Evolutionary conservation across 352 stramenopile genomes (phyloP).

Genomic region (Phytophthora fragariaefolia): DNA sequence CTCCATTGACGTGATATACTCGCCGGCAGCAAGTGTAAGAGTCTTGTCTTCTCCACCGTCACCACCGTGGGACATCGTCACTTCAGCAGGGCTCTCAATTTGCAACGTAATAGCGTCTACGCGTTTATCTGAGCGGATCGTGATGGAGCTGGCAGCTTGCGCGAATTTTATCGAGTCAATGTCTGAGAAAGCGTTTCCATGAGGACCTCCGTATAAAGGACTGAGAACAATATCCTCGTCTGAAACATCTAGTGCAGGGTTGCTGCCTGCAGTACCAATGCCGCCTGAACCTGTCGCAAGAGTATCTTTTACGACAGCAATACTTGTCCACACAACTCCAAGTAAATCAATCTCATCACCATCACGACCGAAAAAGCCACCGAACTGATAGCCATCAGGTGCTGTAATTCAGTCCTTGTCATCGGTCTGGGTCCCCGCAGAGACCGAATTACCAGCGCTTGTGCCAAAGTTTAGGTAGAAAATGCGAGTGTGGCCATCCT

Average conservation of each 20-base stretch:
- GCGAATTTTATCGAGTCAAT: slow-evolving; percentile 4
- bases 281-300: background rate
- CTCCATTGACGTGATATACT: slow-evolving; percentile 9
- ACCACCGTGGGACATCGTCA: slow-evolving; percentile 7
- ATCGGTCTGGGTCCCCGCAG: slow-evolving; percentile 7
- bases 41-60: slow-evolving; percentile 4
- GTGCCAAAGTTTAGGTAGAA: slow-evolving; percentile 17
- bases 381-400: slow-evolving; percentile 9
- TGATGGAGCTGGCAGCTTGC: slow-evolving; percentile 3
- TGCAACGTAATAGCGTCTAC: slow-evolving; percentile 6
- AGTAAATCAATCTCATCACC: slow-evolving; percentile 19
- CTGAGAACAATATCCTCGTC: slow-evolving; percentile 17
- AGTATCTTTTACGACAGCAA: slow-evolving; percentile 3
- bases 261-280: background rate
- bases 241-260: background rate
- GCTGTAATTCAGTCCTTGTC: slow-evolving; percentile 2
- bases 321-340: slow-evolving; percentile 13
- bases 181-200: slow-evolving; percentile 8
- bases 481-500: slow-evolving; percentile 9
- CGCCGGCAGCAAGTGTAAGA: background rate
- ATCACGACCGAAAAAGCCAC: slow-evolving; percentile 15
- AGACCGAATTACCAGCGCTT: slow-evolving; percentile 11
- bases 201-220: slow-evolving; percentile 5
- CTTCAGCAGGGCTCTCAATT: background rate
- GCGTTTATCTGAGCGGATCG: background rate